Conservation (phyloP, 345 rosid species). For the Microcos paniculata region DNA sequence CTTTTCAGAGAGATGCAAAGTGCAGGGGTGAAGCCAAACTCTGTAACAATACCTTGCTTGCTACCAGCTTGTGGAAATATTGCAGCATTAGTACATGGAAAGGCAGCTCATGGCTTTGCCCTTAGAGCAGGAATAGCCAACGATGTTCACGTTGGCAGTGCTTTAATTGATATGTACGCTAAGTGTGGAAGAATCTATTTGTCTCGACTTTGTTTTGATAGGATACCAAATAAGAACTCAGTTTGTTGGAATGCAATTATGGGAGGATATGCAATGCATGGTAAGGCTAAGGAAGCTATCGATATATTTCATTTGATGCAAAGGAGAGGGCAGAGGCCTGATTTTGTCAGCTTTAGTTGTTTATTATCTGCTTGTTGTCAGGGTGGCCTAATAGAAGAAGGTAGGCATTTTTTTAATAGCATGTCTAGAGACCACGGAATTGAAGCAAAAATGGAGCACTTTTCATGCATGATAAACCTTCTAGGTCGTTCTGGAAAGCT, state of each 20-base stretch:
- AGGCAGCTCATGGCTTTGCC: conserved; percentile 57
- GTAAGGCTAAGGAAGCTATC: conserved; percentile 56
- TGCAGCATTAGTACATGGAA: conserved; percentile 63
- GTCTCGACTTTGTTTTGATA: conserved; percentile 53
- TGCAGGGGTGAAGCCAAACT: conserved; percentile 52
- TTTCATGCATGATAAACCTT: conserved; percentile 77
- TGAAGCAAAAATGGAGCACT: conserved; percentile 64
- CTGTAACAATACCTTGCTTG: conserved; percentile 68
- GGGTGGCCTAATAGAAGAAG: conserved; percentile 56
- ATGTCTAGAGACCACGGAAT: conserved; percentile 55
- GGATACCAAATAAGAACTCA: conserved; percentile 55
- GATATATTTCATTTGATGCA: conserved; percentile 53
- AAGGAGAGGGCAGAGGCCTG: conserved; percentile 49
- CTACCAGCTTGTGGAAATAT: conserved; percentile 66
- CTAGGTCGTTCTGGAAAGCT: conserved; percentile 68
- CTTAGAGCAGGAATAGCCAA: conserved; percentile 39
- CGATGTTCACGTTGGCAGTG: conserved; percentile 60
- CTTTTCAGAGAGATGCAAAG: conserved; percentile 67
- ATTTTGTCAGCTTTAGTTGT: conserved; percentile 57
- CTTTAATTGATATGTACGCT: conserved; percentile 78
- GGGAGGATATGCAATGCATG: conserved; percentile 74
- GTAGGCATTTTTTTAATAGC: conserved; percentile 43
- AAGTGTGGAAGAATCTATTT: conserved; percentile 64
- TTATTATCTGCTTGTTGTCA: conserved; percentile 71
- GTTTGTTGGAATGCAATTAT: conserved; percentile 77